Base-by-base conservation (phyloP, 306 rosid species). In the Lithocarpus polystachyus region DNA sequence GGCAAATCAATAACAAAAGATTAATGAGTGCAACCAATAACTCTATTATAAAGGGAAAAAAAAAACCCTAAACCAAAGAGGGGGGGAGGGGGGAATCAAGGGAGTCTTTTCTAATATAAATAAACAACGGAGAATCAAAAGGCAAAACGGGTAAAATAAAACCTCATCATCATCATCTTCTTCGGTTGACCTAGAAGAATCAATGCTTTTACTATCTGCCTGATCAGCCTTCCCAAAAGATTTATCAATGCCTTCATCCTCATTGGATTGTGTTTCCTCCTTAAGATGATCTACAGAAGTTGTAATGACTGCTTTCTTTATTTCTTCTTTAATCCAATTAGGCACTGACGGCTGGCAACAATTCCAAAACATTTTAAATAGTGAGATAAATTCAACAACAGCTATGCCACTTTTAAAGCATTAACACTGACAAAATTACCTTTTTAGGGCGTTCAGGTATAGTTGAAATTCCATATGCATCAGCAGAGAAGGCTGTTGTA, bases 151-250 rank as follows among this genome's bases (percentile, higher is more conserved):
- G 72, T 22, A 51, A 80, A 74, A 79, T 56, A 56, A 85, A 84
- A 95, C 99, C 99, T 90, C 99, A 60, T 95, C 97, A 45, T 92
- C 98, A n/a, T 91, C 97, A 17, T 89, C 97, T 69, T 92, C 99
- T 86, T 95, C 98, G 33, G 87, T 88, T 72, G 99, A 91, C 88
- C 85, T 89, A 76, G 94, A 89, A n/a, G 97, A 91, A 88, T 91
- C 92, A 29, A 89, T 67, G 85, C 94, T 93, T 84, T 88, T 95
- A 76, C 87, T 88, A 82, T 95, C 98, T 33, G 89, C 77, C 73
- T 89, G 97, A 45, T 91, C 97, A 80, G 76, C 88, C 81, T 85
- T 90, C 22, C 52, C 76, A 73, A 80, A 84, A 67, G 91, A 87
- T 77, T 79, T 88, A 72, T 85, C 96, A 85, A 74, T 77, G 61